Percentiles rank a stretch among this genome's conserved stretches.
Conservation (phyloP, 1,284 basidiomycete species). For the Tranzscheliella williamsii region DNA sequence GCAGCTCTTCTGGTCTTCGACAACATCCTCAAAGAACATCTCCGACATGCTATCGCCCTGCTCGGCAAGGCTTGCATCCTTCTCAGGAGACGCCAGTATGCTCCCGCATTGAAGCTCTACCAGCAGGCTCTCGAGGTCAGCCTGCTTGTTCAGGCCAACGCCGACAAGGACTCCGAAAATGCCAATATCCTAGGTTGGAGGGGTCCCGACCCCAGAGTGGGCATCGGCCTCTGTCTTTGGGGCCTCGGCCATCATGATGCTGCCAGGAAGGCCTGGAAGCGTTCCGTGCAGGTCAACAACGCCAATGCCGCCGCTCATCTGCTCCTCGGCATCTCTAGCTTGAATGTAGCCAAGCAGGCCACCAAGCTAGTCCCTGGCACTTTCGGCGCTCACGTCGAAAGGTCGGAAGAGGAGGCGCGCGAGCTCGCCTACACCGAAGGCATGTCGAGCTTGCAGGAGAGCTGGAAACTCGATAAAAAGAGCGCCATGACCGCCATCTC, state of each 20-base stretch:
- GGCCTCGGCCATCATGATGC: slow-evolving; percentile 51
- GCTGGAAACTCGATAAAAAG: slow-evolving; percentile 57
- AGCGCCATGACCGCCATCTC: slow-evolving; percentile 55
- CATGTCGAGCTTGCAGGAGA: slow-evolving; percentile 46
- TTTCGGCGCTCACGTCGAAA: slow-evolving; percentile 43
- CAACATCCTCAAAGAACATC: slow-evolving; percentile 36
- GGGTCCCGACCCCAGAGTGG: slow-evolving; percentile 57
- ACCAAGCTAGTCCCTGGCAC: slow-evolving; percentile 36
- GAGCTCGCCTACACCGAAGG: slow-evolving; percentile 53
- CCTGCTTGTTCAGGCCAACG: slow-evolving; percentile 36
- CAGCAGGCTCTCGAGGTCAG: slow-evolving; percentile 51
- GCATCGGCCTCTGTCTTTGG: slow-evolving; percentile 57
- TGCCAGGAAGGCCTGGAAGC: slow-evolving; percentile 56
- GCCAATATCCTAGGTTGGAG: slow-evolving; percentile 29
- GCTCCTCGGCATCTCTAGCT: slow-evolving; percentile 53
- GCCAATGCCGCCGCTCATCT: slow-evolving; percentile 42
- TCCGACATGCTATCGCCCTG: slow-evolving; percentile 47
- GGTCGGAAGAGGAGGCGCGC: slow-evolving; percentile 49
- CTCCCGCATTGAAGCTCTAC: slow-evolving; percentile 50
- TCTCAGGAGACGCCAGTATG: slow-evolving; percentile 48
- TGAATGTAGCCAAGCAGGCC: slow-evolving; percentile 49
- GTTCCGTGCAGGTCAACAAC: slow-evolving; percentile 42
- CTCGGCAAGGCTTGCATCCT: slow-evolving; percentile 56
- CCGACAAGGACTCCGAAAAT: slow-evolving; percentile 24
- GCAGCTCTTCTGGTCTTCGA: slow-evolving; percentile 39